Base-by-base conservation (phyloP, 495 filamentous ascomycete species). In the Rhypophila decipiens region DNA sequence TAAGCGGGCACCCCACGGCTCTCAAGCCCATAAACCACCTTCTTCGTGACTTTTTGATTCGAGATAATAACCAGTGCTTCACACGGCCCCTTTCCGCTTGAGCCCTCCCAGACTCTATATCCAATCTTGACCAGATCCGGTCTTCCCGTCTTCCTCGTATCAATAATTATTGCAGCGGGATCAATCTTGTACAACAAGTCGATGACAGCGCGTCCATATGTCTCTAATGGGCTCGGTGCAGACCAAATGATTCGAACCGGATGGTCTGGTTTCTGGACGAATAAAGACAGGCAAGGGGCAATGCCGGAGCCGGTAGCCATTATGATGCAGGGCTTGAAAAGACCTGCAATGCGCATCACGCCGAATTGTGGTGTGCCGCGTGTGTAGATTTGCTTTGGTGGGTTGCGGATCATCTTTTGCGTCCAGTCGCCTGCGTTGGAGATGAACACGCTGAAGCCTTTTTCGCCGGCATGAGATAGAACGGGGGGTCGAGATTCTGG, bases 371-470 rank as follows among this genome's bases (percentile, higher is more conserved):
- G 75, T 0, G 72, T 61, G 23, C 74, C 74, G 49, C 72, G 69
- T 0, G 71, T 56, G 75, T 79, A 87, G 37, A 85, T 68, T 42
- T 74, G 65, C 24, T 61, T 73, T 37, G 78, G 76, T 8, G 83
- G 82, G 47, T 77, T 67, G 44, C 68, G 58, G 65, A 90, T 88
- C 21, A 75, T 73, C 34, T 73, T 66, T 29, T 68, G 61, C 10
- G 88, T 94, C 85, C 86, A 94, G 72, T 91, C 87, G n/a, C 88
- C 88, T 1, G 86, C 87, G 57, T 86, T 83, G 49, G 85, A 87
- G 38, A 91, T 69, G 36, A 93, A 68, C 44, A 85, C 69, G 15
- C 82, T 87, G 63, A 86, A 88, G 15, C 80, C 82, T n/a, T 66
- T 63, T 44, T 69, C 65, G 39, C 68, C 67, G 24, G 60, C 66